Evolutionary conservation across 2,329 filamentous ascomycete genomes (phyloP), one percentile per base, ranked within the genome.

Genomic region (Curvularia sp.): DNA sequence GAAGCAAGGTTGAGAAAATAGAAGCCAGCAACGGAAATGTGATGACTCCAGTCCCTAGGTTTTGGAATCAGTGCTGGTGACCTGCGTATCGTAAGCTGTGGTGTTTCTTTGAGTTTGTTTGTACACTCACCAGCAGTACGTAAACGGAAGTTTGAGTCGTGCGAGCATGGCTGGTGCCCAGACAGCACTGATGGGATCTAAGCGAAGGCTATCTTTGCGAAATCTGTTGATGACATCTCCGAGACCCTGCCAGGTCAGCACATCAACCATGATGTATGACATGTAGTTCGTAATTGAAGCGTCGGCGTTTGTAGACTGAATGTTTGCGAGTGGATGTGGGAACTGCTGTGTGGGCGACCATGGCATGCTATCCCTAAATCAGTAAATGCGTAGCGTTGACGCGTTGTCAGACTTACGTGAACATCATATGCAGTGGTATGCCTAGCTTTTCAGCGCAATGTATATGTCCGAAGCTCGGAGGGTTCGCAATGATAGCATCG

Each of bases 191-290:
- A 97, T 83, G 0, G 89, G 85, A 43, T 95, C 90, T 0, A 97
- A 80, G 25, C 90, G 89, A 1, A 96, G 82, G 13, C 85, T 86
- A 57, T 88, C 87, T 64, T 89, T 87, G 51, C 93, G 84, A 70
- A 97, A 97, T 10, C 88, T 85, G 72, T 98, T 97, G 72, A 97
- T 94, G 5, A 97, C 82, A 75, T 97, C 93, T 36, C 93, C 93
- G 3, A 97, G 80, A 0, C 92, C 93, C 77, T 97, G 92, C 92
- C 92, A 96, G 10, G 93, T 93, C 83, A 97, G 87, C 85, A 96
- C 91, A 66, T 97, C 93, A 2, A 96, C 90, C 19, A 96, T 80
- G 0, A 89, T 87, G 69, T 96, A 97, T 0, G 89, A 91, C 55
- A 96, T 83, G 70, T 91, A 94, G 67, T 95, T 96, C 0, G 91